Base-by-base conservation (phyloP, 2,329 filamentous ascomycete genomes). In the Arthrobotrys pseudoclavata region DNA sequence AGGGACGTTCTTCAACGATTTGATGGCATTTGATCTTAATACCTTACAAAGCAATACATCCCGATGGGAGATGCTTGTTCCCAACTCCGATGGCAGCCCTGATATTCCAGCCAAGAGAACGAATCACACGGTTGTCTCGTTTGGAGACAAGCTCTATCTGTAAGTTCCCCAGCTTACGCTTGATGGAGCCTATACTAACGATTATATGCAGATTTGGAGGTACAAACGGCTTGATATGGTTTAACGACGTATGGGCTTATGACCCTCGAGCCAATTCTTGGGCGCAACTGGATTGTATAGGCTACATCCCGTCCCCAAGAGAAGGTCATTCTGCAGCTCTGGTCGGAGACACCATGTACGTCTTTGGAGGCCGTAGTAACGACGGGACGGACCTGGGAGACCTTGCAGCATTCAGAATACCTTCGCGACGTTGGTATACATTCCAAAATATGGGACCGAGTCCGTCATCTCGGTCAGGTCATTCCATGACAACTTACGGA, bases 381-480 rank as follows among this genome's bases (percentile, higher is more conserved):
- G 94, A 98, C 81, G 96, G 96, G 0, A 89, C 91, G 29, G 96
- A 99, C 83, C 86, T 99, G 3, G 96, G 95, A 37, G 96, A 99
- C 84, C 87, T 99, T 50, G 95, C 96, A 1, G 96, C 96, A 9
- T 93, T 93, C 84, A 87, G 90, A 61, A 92, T 92, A 81, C 89
- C 91, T 0, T 94, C 94, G 10, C 90, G 93, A 80, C 89, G 96
- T 76, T 99, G 96, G 96, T 99, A 98, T 84, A 99, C 96, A 40
- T 99, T 99, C 84, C 96, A 99, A 83, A 99, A 99, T 83, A 99
- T 99, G 96, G 96, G 96, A 0, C 94, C 94, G 2, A 96, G 94
- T 0, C 96, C 96, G 0, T 97, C 94, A 2, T 91, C 96, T 34
- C 89, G 96, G 76, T 98, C 95, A 15, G 96, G 96, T 0, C 96